These are phyloP conservation scores for Serendipita indica DNA, from an alignment of 768 basidiomycete genomes.

Conservation along the genomic window DNA sequence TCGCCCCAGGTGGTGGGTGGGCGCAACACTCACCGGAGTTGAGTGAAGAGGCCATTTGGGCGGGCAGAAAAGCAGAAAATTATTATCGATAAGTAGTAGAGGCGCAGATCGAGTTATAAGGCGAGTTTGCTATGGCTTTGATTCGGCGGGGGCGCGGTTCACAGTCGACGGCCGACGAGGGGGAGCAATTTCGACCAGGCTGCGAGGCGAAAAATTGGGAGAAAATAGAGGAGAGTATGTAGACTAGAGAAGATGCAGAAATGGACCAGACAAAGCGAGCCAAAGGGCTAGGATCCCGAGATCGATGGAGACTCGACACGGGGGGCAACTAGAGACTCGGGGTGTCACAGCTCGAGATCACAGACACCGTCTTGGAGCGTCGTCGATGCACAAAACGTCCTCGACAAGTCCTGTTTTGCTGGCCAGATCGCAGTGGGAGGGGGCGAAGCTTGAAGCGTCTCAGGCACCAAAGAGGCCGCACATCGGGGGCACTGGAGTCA, in stretches of 20 bases:
- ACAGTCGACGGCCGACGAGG: not conserved
- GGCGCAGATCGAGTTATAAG: not conserved
- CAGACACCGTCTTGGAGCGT: not conserved
- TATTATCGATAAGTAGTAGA: not conserved
- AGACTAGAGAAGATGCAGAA: too few relatives aligned
- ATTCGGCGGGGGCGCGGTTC: not conserved
- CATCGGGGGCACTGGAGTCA: not conserved
- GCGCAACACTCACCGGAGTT: slow-evolving; percentile 1
- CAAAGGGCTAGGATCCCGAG: too few relatives aligned
- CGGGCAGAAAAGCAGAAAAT: not conserved
- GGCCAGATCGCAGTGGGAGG: slow-evolving; percentile 1
- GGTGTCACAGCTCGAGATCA: not conserved
- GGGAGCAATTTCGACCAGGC: not conserved
- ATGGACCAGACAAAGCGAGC: too few relatives aligned
- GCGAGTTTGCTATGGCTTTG: not conserved
- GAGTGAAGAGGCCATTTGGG: not conserved
- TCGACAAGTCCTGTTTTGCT: not conserved
- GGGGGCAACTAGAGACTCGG: not conserved
- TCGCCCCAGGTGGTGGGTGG: not conserved
- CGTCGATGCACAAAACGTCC: not conserved
- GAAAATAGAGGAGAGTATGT: not conserved
- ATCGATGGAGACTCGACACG: not conserved
- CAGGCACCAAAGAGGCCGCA: not conserved
- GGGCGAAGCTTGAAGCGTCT: not conserved
- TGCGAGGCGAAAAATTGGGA: slow-evolving; percentile 18